These are phyloP conservation scores for Sporisorium exsertum DNA, from an alignment of 1,284 basidiomycete genomes.

Conservation along the genomic window DNA sequence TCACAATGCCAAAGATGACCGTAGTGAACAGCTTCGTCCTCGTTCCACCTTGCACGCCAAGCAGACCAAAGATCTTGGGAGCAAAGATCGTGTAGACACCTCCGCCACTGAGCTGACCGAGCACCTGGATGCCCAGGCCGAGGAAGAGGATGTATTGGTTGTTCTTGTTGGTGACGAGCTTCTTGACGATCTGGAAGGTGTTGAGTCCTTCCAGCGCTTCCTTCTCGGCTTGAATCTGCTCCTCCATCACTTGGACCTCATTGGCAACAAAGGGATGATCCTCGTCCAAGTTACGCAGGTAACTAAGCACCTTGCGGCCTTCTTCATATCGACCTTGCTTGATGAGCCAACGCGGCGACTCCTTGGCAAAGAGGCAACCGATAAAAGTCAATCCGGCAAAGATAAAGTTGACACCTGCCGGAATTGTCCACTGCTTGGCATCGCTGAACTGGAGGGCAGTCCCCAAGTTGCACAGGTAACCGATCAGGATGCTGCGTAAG, in stretches of 20 bases:
- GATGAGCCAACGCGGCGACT: constrained; percentile 58
- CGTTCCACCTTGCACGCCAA: constrained; percentile 46
- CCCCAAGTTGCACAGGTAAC: constrained; percentile 44
- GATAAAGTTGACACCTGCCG: constrained; percentile 55
- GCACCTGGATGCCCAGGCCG: constrained; percentile 53
- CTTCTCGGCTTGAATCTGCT: constrained; percentile 43
- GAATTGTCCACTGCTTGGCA: constrained; percentile 46
- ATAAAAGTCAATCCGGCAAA: constrained; percentile 52
- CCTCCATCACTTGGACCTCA: constrained; percentile 49
- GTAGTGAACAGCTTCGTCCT: constrained; percentile 51
- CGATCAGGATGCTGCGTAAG: constrained; percentile 24
- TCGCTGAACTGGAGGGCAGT: constrained; percentile 20
- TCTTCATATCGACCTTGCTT: constrained; percentile 48
- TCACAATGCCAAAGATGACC: constrained; percentile 55
- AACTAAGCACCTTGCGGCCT: constrained; percentile 43
- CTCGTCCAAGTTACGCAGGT: constrained; percentile 45
- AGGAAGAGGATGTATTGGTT: constrained; percentile 52
- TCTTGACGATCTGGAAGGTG: constrained; percentile 43
- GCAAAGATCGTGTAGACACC: constrained; percentile 55
- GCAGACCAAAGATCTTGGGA: constrained; percentile 49
- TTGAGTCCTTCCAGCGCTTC: constrained; percentile 34
- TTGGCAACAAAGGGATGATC: constrained; percentile 43
- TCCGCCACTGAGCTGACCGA: constrained; percentile 55
- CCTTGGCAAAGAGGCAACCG: constrained; percentile 43
- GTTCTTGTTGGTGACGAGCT: constrained; percentile 45